Evolutionary conservation across 108 stramenopile genomes (phyloP).

Genomic region (Bacterosira constricta): DNA sequence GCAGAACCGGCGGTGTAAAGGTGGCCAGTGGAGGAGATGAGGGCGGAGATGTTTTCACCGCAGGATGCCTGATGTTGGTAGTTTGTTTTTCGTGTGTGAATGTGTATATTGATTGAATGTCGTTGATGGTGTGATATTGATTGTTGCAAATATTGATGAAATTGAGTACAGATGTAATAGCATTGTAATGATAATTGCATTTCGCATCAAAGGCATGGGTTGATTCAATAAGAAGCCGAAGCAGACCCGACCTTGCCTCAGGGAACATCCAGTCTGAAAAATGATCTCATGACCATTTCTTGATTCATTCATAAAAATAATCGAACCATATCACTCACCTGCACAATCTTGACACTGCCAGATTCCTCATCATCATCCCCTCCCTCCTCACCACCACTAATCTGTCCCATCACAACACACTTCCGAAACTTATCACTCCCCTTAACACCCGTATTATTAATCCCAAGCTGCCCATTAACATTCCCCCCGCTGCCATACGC

Average conservation of each 20-base stretch:
- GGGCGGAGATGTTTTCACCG: slow-evolving; percentile 87
- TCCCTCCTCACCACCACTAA: background rate
- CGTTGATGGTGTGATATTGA: no score
- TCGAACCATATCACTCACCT: slow-evolving; percentile 39
- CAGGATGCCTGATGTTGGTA: slow-evolving; percentile 53
- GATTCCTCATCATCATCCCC: slow-evolving; percentile 8
- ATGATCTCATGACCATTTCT: no score
- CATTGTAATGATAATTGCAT: no score
- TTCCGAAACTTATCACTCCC: slow-evolving; percentile 49
- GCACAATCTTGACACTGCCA: slow-evolving; percentile 45
- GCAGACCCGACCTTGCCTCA: no score
- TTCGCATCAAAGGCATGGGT: no score
- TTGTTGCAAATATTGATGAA: no score
- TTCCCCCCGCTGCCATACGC: slow-evolving; percentile 72
- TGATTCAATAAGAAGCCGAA: no score
- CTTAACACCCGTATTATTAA: slow-evolving; percentile 51
- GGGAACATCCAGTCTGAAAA: no score
- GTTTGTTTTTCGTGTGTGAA: no score
- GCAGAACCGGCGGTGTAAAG: slow-evolving; percentile 81
- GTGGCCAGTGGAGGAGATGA: slow-evolving; percentile 68
- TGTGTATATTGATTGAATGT: no score
- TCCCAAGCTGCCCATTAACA: slow-evolving; percentile 78
- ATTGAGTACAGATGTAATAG: no score
- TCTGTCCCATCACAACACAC: slow-evolving; percentile 42
- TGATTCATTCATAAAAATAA: no score